These are phyloP conservation scores for Bipolaris bicolor DNA, from an alignment of 2,329 filamentous ascomycete genomes.

Conservation along the genomic window DNA sequence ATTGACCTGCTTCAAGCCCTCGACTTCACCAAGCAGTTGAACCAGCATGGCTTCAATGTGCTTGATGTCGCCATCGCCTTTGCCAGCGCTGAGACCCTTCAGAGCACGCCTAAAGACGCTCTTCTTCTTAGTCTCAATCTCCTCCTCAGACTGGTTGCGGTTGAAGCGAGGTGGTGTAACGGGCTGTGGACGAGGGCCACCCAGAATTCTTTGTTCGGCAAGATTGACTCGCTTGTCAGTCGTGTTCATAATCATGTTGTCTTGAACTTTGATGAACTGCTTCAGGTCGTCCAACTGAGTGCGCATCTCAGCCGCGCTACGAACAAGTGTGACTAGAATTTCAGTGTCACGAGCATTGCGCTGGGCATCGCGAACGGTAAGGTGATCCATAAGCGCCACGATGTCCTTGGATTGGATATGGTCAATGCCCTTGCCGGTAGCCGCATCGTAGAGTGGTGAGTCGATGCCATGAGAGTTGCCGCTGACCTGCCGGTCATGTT, in stretches of 20 bases:
- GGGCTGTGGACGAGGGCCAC: conserved; percentile 81
- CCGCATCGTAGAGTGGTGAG: conserved; percentile 87
- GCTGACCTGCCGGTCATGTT: conserved; percentile 72
- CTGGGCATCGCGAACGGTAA: conserved; percentile 96
- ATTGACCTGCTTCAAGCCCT: conserved; percentile 61
- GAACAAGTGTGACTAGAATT: conserved; percentile 91
- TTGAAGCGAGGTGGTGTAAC: conserved; percentile 61
- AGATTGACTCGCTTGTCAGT: conserved; percentile 88
- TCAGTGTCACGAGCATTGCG: conserved; percentile 95
- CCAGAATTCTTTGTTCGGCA: conserved; percentile 79
- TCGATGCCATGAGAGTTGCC: conserved; percentile 91
- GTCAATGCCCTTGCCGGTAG: conserved; percentile 86
- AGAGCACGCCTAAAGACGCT: conserved; percentile 95
- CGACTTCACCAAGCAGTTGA: conserved; percentile 89
- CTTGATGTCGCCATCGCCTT: conserved; percentile 84
- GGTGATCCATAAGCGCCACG: conserved; percentile 95
- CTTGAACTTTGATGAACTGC: conserved; percentile 86
- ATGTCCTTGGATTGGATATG: conserved; percentile 96
- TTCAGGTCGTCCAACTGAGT: conserved; percentile 96
- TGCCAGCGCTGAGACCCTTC: conserved; percentile 79
- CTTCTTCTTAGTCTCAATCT: conserved; percentile 76
- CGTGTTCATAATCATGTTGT: conserved; percentile 84
- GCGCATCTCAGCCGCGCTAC: conserved; percentile 94
- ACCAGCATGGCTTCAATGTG: conserved; percentile 76
- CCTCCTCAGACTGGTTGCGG: conserved; percentile 59